A percentile compares a stretch with the other conserved stretches of the same genome.
phyloP scores from a whole-genome alignment of 2,329 filamentous ascomycete species.

The Fusarium clavum region DNA sequence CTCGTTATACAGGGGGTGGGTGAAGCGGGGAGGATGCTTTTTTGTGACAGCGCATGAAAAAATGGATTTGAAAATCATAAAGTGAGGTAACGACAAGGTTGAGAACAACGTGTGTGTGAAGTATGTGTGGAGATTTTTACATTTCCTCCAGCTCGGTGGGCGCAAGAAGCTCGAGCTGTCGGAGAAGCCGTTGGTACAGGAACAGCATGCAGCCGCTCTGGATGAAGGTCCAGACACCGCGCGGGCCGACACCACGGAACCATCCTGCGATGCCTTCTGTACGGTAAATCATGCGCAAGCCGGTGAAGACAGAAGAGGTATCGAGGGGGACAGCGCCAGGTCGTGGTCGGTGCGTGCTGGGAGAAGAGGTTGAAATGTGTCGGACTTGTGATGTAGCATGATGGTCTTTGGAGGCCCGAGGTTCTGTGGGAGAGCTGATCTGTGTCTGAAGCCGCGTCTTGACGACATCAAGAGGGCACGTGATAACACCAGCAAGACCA shows the following conservation, averaged over 20 bases:
- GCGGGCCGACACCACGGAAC: constrained; percentile 94
- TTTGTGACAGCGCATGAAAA: constrained; percentile 23
- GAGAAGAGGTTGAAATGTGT: constrained; percentile 88
- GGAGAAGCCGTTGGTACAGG: constrained; percentile 88
- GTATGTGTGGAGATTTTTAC: constrained; percentile 40
- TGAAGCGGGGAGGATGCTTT: constrained; percentile 16
- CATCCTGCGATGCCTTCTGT: constrained; percentile 89
- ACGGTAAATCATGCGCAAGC: constrained; percentile 86
- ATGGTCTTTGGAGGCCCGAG: constrained; percentile 48
- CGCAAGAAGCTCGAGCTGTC: constrained; percentile 72
- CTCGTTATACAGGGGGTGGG: constrained; percentile 19
- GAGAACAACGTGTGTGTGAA: constrained; percentile 26
- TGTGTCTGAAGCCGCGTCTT: constrained; percentile 98
- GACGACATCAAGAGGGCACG: constrained; percentile 95
- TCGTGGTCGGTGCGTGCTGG: constrained; percentile 82
- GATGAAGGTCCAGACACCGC: constrained; percentile 96
- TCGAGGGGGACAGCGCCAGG: constrained; percentile 84
- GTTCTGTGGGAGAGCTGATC: constrained; percentile 61
- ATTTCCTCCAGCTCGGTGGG: constrained; percentile 48
- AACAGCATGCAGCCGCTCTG: constrained; percentile 98
- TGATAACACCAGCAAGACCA: constrained; percentile 92
- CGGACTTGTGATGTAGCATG: constrained; percentile 67
- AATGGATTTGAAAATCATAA: constrained; percentile 29
- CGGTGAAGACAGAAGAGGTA: constrained; percentile 89
- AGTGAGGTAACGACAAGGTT: constrained; percentile 32